Evolutionary conservation across 1,284 basidiomycete genomes (phyloP), one percentile per base, ranked within the genome.

Genomic region (Puccinia hordei): DNA sequence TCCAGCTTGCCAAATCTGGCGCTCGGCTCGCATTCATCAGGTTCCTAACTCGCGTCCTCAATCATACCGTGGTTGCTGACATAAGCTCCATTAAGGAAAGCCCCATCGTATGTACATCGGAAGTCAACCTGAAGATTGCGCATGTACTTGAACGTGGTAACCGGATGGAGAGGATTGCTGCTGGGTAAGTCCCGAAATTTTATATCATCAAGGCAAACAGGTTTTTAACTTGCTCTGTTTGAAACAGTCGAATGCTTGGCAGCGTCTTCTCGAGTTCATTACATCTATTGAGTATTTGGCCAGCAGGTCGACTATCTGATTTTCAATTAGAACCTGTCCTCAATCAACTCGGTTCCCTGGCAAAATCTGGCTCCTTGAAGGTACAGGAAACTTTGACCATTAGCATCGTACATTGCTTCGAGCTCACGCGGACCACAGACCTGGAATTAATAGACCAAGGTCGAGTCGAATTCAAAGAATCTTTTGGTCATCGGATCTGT

Each of bases 381-480:
- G 65, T 81, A 44, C 79, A 81, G 55, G 79, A 81, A 68, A 55
- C 71, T 66, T 41, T 81, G n/a, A 49, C 65, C 19, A 53, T 68
- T n/a, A 59, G 61, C 63, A 17, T 81, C 13, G 51, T 73, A 19
- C 71, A 66, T 30, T 71, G 69, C 53, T 74, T 81, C 61, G 79
- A 81, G 49, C 57, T 80, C 33, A 71, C 68, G 44, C 78, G 78
- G 6, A 38, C 24, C 49, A 46, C 27, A 30, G 79, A 73, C 27
- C 27, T 41, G 49, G 79, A 68, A 46, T 53, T 55, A 27, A 17
- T 74, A 22, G 72, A 74, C n/a, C 41, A 65, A 57, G 72, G 72
- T 22, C 59, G 49, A 15, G 46, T 73, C 22, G 68, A 80, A 53
- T 27, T 73, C 15, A n/a, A 44, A 51, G 22, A 65, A 38, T 73